phyloP scores from a whole-genome alignment of 1,284 basidiomycete genomes.

The Polyporus tsugae region DNA sequence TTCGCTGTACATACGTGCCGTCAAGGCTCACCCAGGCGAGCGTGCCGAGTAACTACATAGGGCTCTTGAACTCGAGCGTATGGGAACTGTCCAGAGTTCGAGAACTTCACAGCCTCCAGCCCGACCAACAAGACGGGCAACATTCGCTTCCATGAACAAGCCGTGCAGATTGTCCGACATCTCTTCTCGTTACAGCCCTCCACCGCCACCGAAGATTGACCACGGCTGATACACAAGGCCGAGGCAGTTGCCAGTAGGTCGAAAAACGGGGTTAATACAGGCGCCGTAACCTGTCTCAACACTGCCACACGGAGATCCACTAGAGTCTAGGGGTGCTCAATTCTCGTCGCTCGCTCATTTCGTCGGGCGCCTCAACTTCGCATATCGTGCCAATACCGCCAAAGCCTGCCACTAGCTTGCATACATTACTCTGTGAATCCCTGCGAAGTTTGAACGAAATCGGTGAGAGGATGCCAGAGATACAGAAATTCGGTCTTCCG shows the following conservation, averaged over 20 bases:
- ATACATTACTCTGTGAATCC: too few species aligned
- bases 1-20: not conserved
- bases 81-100: not conserved
- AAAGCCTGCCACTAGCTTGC: too few species aligned
- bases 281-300: not conserved
- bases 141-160: not conserved
- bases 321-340: too few species aligned
- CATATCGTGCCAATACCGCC: too few species aligned
- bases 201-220: slow-evolving; percentile 1
- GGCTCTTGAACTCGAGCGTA: not conserved
- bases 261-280: not conserved
- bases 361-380: too few species aligned
- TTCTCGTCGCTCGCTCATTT: too few species aligned
- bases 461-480: too few species aligned
- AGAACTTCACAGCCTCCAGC: not conserved
- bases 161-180: not conserved
- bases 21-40: not conserved
- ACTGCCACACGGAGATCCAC: not conserved
- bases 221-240: not conserved
- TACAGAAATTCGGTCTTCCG: too few species aligned
- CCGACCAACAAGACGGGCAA: not conserved
- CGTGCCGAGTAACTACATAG: too few species aligned
- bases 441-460: too few species aligned
- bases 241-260: not conserved
- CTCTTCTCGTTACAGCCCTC: not conserved